These are phyloP conservation scores for Wickerhamiella australiensis DNA, from an alignment of 805 yeast species.

Conservation along the genomic window DNA sequence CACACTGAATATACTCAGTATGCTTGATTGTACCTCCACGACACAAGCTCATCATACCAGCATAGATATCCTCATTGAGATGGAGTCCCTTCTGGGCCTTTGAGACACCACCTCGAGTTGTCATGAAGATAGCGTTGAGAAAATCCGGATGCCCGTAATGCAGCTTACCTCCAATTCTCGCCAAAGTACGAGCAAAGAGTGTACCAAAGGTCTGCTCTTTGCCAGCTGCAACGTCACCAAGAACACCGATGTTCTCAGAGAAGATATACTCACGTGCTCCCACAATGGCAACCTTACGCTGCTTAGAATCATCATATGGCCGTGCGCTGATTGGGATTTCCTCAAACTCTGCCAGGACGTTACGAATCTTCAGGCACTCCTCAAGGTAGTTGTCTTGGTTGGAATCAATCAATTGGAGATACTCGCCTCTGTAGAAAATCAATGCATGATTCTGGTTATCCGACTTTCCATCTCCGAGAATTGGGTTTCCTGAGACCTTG, in stretches of 20 bases:
- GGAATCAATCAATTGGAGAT: conserved; percentile 69
- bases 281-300: conserved; percentile 51
- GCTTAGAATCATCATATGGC: conserved; percentile 20
- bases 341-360: conserved; percentile 65
- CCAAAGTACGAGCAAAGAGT: conserved; percentile 67
- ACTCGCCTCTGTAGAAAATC: conserved; percentile 68
- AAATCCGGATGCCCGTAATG: conserved; percentile 86
- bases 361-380: conserved; percentile 68
- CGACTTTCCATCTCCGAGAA: conserved; percentile 74
- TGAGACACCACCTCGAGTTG: conserved; percentile 77
- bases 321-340: conserved; percentile 28
- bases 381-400: conserved; percentile 75
- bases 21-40: conserved; percentile 79
- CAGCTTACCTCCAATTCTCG: conserved; percentile 69
- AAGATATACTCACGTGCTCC: conserved; percentile 78
- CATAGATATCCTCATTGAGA: conserved; percentile 74
- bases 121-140: conserved; percentile 61
- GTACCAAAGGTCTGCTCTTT: conserved; percentile 85
- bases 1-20: conserved; percentile 75
- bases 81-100: conserved; percentile 76
- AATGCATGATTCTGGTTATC: conserved; percentile 73
- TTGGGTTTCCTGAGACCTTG: conserved; percentile 65
- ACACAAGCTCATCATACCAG: conserved; percentile 67
- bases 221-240: conserved; percentile 81
- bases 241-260: conserved; percentile 68